Percentiles rank a stretch among this genome's conserved stretches.
Evolutionary conservation across 306 rosid species (phyloP).

Genomic region (Gleditsia sinensis): DNA sequence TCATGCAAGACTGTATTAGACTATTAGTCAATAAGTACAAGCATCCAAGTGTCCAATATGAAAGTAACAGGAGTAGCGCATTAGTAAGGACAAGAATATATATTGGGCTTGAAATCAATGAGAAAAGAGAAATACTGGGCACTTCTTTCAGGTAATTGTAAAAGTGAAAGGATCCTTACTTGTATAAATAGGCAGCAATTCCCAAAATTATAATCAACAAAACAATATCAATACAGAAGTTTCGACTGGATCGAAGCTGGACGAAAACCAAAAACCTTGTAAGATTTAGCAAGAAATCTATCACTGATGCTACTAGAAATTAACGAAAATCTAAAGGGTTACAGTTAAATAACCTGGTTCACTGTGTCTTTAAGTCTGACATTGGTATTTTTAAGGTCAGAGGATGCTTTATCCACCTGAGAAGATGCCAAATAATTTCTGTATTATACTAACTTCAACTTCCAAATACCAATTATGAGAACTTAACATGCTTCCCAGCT

Average conservation of each 20-base stretch:
- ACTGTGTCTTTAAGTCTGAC: conserved; percentile 95
- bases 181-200: conserved; percentile 96
- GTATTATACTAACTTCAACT: conserved; percentile 31
- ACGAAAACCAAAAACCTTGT: conserved; percentile 36
- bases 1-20: not conserved
- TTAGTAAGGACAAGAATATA: not conserved
- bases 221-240: conserved; percentile 93
- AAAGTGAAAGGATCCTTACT: conserved; percentile 63
- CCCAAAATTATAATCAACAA: conserved; percentile 91
- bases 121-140: not conserved
- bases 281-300: conserved; percentile 38
- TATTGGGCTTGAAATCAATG: not conserved
- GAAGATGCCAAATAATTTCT: conserved; percentile 33
- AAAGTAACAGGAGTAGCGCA: not conserved
- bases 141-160: conserved; percentile 8
- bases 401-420: conserved; percentile 88
- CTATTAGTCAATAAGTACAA: no score
- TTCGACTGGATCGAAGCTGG: conserved; percentile 97
- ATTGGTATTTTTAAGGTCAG: conserved; percentile 96
- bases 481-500: not conserved
- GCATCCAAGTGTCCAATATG: conserved; percentile 17
- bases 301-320: not conserved
- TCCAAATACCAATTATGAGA: conserved; percentile 7
- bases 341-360: conserved; percentile 65
- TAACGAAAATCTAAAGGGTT: conserved; percentile 3